phyloP scores from a whole-genome alignment of 805 yeast genomes.

The Wickerhamiella allomyrinae region DNA sequence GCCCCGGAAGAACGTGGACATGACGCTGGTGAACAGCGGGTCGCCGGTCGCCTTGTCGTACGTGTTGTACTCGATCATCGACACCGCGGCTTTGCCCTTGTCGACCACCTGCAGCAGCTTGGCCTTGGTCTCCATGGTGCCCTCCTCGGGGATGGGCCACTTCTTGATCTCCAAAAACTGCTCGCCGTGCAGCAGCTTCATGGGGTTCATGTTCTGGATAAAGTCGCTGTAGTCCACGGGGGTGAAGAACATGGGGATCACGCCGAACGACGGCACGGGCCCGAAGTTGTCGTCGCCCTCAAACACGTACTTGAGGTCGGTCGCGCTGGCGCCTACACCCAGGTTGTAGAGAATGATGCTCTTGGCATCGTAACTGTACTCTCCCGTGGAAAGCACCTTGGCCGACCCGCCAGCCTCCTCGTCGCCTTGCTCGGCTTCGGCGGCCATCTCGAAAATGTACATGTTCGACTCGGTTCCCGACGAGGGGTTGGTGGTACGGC shows the following conservation, averaged over 20 bases:
- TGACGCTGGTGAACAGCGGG: slow-evolving; percentile 61
- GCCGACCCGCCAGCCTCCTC: slow-evolving; percentile 34
- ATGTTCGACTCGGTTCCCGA: slow-evolving; percentile 64
- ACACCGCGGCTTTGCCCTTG: slow-evolving; percentile 72
- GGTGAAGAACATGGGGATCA: slow-evolving; percentile 65
- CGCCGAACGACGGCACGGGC: slow-evolving; percentile 81
- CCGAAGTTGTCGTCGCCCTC: slow-evolving; percentile 69
- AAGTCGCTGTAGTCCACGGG: slow-evolving; percentile 43
- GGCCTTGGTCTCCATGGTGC: slow-evolving; percentile 43
- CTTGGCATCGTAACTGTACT: slow-evolving; percentile 46
- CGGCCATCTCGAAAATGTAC: slow-evolving; percentile 45
- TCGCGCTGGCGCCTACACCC: slow-evolving; percentile 72
- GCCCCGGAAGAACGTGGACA: slow-evolving; percentile 73
- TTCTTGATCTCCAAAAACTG: slow-evolving; percentile 68
- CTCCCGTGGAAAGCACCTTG: slow-evolving; percentile 35
- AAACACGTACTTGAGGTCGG: slow-evolving; percentile 63
- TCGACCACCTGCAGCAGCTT: slow-evolving; percentile 62
- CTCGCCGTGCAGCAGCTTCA: slow-evolving; percentile 86
- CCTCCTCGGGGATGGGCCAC: slow-evolving; percentile 68
- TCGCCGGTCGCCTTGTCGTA: slow-evolving; percentile 63
- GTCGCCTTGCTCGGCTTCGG: slow-evolving; percentile 31
- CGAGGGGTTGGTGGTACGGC: slow-evolving; percentile 40
- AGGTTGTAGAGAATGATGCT: slow-evolving; percentile 75
- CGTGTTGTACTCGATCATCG: slow-evolving; percentile 58
- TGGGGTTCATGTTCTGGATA: slow-evolving; percentile 75